A percentile compares a stretch with the other conserved stretches of the same genome.
Evolutionary conservation across 2,329 filamentous ascomycete genomes (phyloP).

Genomic region (Diaporthe longicolla): DNA sequence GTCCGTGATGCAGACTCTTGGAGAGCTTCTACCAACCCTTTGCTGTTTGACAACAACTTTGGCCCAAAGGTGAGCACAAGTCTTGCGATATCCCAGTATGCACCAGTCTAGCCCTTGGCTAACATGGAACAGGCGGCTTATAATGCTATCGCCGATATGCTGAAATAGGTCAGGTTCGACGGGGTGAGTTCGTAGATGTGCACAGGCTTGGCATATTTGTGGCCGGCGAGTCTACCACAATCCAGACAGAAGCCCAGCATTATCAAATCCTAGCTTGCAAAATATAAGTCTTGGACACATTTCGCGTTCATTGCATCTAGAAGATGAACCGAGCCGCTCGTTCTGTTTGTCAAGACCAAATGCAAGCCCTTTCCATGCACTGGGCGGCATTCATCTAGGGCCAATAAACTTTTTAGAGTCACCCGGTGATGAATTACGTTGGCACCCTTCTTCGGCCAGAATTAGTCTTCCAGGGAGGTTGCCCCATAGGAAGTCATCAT

Average conservation of each 20-base stretch:
- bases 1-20: conserved; percentile 61
- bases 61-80: conserved; percentile 56
- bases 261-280: not conserved
- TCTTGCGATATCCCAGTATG: no score
- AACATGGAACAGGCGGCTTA: conserved; percentile 56
- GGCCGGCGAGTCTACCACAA: not conserved
- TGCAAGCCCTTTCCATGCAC: no score
- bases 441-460: no score
- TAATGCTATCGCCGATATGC: conserved; percentile 53
- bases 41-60: conserved; percentile 68
- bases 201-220: not conserved
- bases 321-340: not conserved
- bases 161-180: conserved; percentile 43
- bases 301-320: not conserved
- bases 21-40: conserved; percentile 63
- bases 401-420: no score
- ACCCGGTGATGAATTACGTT: no score
- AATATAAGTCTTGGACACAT: not conserved
- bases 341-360: not conserved
- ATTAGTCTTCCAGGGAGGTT: no score
- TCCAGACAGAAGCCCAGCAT: not conserved
- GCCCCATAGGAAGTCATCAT: no score
- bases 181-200: not conserved
- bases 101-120: no score
- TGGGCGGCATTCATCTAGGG: no score